Evolutionary conservation across 1,284 basidiomycete genomes (phyloP), one percentile per base, ranked within the genome.

Genomic region (Sanghuangporus baumii): DNA sequence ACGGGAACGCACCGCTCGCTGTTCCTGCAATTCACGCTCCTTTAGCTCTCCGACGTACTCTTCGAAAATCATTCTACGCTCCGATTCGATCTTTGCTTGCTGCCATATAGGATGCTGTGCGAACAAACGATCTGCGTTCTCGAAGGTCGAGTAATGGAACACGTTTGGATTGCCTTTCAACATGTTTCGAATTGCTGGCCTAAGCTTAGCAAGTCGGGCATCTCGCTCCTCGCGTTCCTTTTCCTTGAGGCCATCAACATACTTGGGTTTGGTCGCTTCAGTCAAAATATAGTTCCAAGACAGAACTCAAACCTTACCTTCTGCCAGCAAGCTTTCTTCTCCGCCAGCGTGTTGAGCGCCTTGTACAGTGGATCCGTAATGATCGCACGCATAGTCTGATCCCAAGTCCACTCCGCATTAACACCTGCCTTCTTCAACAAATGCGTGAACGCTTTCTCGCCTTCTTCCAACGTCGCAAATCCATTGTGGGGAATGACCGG

Each of bases 291-390:
- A 6, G 14, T 36, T 6, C 58, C 37, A 31, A 14, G 56, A 14
- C 40, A 65, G 26, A 31, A 31, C 26, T 31, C 26, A 31, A 31
- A 31, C 2, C 81, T 47, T 57, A 93, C 93, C 83, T 94, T 95
- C 74, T 94, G 91, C 84, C 89, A 99, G 55, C 89, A 88, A 54
- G 87, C 80, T 76, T 98, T 98, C 78, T 96, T 96, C 76, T 99
- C 94, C 3, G 94, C 92, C 57, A 98, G 81, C 52, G 92, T 93
- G 72, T 93, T 93, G 65, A 99, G 80, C 56, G 94, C 91, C 78
- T 96, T 97, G 79, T 98, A 99, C 67, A 98, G 77, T 43, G 97
- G 96, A 78, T 99, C 96, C 68, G 95, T 98, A 75, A 99, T 96
- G 74, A 97, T 94, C 69, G 91, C 90, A 70, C 96, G 86, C 91